These are phyloP conservation scores for Metarhizium rileyi DNA, from an alignment of 2,329 filamentous ascomycete species.

Conservation along the genomic window DNA sequence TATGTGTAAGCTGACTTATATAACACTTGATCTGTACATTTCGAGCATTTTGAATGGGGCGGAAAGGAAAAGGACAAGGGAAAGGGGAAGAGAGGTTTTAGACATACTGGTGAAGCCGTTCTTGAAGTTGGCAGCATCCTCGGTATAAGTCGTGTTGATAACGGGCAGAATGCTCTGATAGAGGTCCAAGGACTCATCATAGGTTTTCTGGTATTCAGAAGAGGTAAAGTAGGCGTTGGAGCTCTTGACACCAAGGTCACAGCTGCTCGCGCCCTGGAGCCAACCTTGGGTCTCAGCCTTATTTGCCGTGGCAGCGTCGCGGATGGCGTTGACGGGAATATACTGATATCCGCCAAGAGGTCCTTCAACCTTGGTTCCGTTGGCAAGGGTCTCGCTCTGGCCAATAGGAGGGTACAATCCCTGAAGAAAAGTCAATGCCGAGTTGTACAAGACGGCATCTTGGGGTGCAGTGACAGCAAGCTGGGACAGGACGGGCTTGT, in stretches of 20 bases:
- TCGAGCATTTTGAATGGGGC: too few relatives aligned
- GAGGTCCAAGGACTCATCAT: slow-evolving; percentile 48
- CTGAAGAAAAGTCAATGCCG: slow-evolving; percentile 72
- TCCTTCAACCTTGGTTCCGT: slow-evolving; percentile 54
- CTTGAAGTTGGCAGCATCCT: slow-evolving; percentile 40
- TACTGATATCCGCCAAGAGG: slow-evolving; percentile 78
- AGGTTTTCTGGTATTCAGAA: slow-evolving; percentile 32
- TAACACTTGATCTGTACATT: not conserved
- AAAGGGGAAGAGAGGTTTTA: too few relatives aligned
- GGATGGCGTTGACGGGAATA: slow-evolving; percentile 59
- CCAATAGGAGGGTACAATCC: slow-evolving; percentile 76
- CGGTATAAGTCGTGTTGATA: slow-evolving; percentile 40
- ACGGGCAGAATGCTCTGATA: slow-evolving; percentile 45
- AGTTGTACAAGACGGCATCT: slow-evolving; percentile 71
- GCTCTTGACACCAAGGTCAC: slow-evolving; percentile 43
- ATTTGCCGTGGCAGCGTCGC: slow-evolving; percentile 41
- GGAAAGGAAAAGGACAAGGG: not conserved
- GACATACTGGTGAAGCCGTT: slow-evolving; percentile 53
- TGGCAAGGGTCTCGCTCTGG: slow-evolving; percentile 52
- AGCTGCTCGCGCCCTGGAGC: slow-evolving; percentile 50
- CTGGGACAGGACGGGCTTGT: slow-evolving; percentile 60
- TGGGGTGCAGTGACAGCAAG: slow-evolving; percentile 61
- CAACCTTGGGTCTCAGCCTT: slow-evolving; percentile 47
- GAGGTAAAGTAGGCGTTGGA: slow-evolving; percentile 45
- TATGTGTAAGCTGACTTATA: not conserved